Conservation (phyloP, 2,329 filamentous ascomycete genomes). For the Botrytis medusae region DNA sequence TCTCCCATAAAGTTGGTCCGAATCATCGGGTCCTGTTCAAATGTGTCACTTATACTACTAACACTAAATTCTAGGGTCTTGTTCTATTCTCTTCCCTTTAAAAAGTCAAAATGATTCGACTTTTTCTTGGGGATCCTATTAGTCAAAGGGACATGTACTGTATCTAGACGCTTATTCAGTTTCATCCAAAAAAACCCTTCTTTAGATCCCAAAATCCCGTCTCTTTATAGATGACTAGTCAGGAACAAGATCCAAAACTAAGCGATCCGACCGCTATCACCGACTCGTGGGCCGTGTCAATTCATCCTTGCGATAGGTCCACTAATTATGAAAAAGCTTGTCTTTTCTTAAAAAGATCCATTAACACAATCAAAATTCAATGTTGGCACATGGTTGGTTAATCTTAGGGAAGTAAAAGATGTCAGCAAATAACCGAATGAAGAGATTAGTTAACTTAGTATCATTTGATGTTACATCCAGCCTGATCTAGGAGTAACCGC, state of each 20-base stretch:
- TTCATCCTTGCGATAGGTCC: constrained; percentile 2
- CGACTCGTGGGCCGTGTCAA: background rate
- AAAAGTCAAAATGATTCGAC: background rate
- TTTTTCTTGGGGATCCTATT: background rate
- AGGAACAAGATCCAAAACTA: constrained; percentile 4
- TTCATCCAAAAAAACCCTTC: background rate
- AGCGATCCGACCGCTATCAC: background rate
- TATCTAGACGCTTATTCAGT: background rate
- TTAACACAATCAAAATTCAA: background rate
- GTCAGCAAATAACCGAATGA: background rate
- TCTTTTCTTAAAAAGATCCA: background rate
- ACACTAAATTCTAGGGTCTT: background rate
- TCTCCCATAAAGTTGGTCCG: background rate
- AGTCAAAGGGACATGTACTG: background rate
- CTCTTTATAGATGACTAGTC: constrained; percentile 3
- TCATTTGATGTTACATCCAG: background rate
- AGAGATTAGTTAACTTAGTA: background rate
- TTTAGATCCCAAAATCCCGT: background rate
- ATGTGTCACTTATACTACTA: background rate
- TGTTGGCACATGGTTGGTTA: background rate
- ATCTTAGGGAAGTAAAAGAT: background rate
- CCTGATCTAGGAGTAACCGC: constrained; percentile 1
- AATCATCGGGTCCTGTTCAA: background rate
- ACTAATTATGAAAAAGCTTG: background rate
- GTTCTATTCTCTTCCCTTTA: background rate